Evolutionary conservation across 164 flowering plant species (phyloP).

Genomic region (Paratinospora sagittata): DNA sequence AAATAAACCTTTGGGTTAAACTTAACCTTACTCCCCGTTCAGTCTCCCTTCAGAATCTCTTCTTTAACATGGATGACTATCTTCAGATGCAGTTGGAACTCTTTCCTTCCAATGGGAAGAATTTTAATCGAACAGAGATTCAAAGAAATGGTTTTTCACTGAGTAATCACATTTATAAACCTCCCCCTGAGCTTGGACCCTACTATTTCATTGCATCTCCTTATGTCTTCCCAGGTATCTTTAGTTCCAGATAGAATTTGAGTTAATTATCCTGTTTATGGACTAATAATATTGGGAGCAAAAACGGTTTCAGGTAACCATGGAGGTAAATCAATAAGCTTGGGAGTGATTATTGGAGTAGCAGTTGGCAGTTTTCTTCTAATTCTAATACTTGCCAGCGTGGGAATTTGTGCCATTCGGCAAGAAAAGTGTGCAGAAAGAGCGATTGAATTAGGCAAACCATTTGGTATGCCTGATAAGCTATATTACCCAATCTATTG

Average conservation of each 20-base stretch:
- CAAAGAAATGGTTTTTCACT: too few species aligned
- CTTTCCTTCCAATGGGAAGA: too few species aligned
- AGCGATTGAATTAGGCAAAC: slow-evolving; percentile 54
- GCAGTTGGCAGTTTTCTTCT: slow-evolving; percentile 41
- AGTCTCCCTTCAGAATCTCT: too few species aligned
- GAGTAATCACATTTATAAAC: slow-evolving; percentile 66
- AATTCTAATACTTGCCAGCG: slow-evolving; percentile 40
- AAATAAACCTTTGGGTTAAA: slow-evolving; percentile 57
- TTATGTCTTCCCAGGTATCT: slow-evolving; percentile 52
- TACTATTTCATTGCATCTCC: slow-evolving; percentile 48
- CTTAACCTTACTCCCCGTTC: slow-evolving; percentile 71
- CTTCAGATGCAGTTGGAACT: too few species aligned
- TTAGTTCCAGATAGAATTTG: too few species aligned
- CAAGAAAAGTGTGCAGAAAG: slow-evolving; percentile 71
- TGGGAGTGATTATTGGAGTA: slow-evolving; percentile 36
- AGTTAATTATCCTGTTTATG: not conserved
- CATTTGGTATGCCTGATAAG: slow-evolving; percentile 77
- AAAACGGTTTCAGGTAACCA: slow-evolving; percentile 25
- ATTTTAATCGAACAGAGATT: too few species aligned
- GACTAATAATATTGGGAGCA: slow-evolving; percentile 10
- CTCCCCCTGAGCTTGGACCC: slow-evolving; percentile 56
- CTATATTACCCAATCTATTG: too few species aligned
- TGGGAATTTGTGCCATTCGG: slow-evolving; percentile 52
- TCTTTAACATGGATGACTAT: too few species aligned
- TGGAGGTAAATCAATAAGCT: slow-evolving; percentile 27